Evolutionary conservation across 2,329 filamentous ascomycete genomes (phyloP), one percentile per base, ranked within the genome.

Genomic region (Aspergillus unguis): DNA sequence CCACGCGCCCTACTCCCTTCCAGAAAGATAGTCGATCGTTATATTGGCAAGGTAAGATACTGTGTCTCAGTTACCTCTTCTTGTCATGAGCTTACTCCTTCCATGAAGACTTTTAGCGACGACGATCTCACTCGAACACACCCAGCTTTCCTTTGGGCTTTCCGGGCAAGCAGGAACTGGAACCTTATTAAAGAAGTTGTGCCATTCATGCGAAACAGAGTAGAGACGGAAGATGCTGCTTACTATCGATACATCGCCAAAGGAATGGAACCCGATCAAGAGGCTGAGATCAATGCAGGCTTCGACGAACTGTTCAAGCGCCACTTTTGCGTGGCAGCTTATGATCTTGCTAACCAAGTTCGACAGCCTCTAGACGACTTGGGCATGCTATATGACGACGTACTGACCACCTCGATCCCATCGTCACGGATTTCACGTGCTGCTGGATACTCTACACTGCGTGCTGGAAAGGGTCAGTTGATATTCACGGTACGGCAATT

Each of bases 121-220:
- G 89, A 95, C 55, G 82, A 85, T 10, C 92, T 96, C 63, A 85
- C 84, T 51, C 84, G 85, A 26, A 82, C 83, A 0, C 90, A 95
- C 65, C 83, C 88, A 0, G 83, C 92, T 1, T 95, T 94, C 70
- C 84, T 91, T 45, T 95, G 91, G 91, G 86, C 94, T 63, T 95
- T 88, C 65, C 83, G 88, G 52, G 88, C 90, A 2, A 89, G 88
- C 5, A 81, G 85, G 53, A 87, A 91, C 68, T 96, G 91, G 91
- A 66, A 73, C 6, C 80, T 83, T 37, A 79, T 95, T 27, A 78
- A 78, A 50, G 81, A 84, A 41, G 75, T 94, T 4, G 77, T 95
- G 26, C 81, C 82, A 5, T 81, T 81, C 38, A 95, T 95, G 86
- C 80, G 80, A 49, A 78, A 77, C 36, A 88, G 94, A 59, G 71